Percentiles rank a stretch among this genome's conserved stretches.
Conservation (phyloP, 2,329 filamentous ascomycete genomes). For the Neobulgaria alba region DNA sequence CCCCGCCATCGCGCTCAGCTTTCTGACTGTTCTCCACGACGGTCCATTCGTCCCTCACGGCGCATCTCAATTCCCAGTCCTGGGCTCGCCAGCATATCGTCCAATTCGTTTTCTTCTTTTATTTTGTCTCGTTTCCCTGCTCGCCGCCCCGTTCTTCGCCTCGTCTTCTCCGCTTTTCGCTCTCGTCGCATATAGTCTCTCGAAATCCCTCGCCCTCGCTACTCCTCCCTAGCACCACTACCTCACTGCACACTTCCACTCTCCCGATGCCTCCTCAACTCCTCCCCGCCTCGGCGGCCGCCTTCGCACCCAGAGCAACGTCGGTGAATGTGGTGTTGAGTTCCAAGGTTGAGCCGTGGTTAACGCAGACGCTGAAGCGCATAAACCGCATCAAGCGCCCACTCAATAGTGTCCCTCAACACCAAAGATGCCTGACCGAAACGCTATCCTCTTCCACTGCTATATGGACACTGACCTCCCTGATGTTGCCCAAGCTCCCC, state of each 20-base stretch:
- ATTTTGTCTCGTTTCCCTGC: slow-evolving; percentile 11
- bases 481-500: slow-evolving; percentile 87
- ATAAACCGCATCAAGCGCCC: slow-evolving; percentile 96
- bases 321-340: slow-evolving; percentile 92
- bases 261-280: slow-evolving; percentile 76
- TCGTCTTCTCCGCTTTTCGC: slow-evolving; percentile 11
- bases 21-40: slow-evolving; percentile 44
- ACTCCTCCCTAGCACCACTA: too few species aligned
- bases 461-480: slow-evolving; percentile 87
- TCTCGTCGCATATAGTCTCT: slow-evolving; percentile 14
- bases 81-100: slow-evolving; percentile 42
- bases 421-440: slow-evolving; percentile 91
- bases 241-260: slow-evolving; percentile 5
- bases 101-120: slow-evolving; percentile 32
- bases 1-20: slow-evolving; percentile 17
- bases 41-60: slow-evolving; percentile 40
- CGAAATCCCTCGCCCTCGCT: slow-evolving; percentile 2
- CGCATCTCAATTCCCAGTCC: slow-evolving; percentile 49
- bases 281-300: slow-evolving; percentile 88
- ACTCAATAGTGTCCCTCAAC: slow-evolving; percentile 92
- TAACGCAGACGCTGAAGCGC: slow-evolving; percentile 92
- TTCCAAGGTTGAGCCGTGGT: slow-evolving; percentile 89
- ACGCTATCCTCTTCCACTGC: slow-evolving; percentile 82
- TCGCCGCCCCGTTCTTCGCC: slow-evolving; percentile 8
- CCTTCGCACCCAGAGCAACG: slow-evolving; percentile 83